Percentiles rank a stretch among this genome's conserved stretches.
Evolutionary conservation across 495 filamentous ascomycete genomes (phyloP).

Genomic region (Aspergillus wentii): DNA sequence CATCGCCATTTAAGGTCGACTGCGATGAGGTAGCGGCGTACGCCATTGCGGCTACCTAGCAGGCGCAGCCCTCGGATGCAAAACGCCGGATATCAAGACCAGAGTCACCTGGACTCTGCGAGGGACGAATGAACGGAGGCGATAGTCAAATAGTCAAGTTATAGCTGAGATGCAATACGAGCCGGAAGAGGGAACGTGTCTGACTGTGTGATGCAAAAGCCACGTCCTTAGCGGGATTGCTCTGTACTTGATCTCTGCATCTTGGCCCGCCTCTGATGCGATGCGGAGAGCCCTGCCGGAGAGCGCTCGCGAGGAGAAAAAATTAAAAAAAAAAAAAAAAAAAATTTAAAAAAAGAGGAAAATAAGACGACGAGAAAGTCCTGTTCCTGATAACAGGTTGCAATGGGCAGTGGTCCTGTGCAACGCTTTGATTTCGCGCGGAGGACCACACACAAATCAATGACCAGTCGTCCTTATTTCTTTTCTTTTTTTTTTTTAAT

Average conservation of each 20-base stretch:
- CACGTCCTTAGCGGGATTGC: slow-evolving; percentile 43
- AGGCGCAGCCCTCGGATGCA: slow-evolving; percentile 32
- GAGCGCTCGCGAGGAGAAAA: slow-evolving; percentile 34
- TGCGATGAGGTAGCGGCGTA: slow-evolving; percentile 37
- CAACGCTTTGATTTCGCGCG: slow-evolving; percentile 21
- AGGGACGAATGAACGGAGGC: slow-evolving; percentile 28
- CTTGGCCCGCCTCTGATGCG: slow-evolving; percentile 42
- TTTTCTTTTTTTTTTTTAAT: slow-evolving; percentile 1
- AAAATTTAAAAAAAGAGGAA: too few relatives aligned
- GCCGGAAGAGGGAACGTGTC: slow-evolving; percentile 30
- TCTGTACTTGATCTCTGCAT: slow-evolving; percentile 47
- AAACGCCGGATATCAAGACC: slow-evolving; percentile 23
- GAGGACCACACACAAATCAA: background rate
- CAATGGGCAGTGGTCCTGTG: slow-evolving; percentile 32
- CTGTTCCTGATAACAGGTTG: slow-evolving; percentile 36
- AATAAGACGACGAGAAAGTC: too few relatives aligned
- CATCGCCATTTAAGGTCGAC: slow-evolving; percentile 39
- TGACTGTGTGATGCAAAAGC: slow-evolving; percentile 36
- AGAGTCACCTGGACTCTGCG: slow-evolving; percentile 45
- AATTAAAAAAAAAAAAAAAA: too few relatives aligned
- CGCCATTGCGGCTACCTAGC: slow-evolving; percentile 35
- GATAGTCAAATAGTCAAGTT: slow-evolving; percentile 28
- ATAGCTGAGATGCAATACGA: slow-evolving; percentile 32
- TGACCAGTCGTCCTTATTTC: too few relatives aligned
- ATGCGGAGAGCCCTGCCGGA: slow-evolving; percentile 44